Evolutionary conservation across 2,329 filamentous ascomycete species (phyloP).

Genomic region (Penicillium sp.): DNA sequence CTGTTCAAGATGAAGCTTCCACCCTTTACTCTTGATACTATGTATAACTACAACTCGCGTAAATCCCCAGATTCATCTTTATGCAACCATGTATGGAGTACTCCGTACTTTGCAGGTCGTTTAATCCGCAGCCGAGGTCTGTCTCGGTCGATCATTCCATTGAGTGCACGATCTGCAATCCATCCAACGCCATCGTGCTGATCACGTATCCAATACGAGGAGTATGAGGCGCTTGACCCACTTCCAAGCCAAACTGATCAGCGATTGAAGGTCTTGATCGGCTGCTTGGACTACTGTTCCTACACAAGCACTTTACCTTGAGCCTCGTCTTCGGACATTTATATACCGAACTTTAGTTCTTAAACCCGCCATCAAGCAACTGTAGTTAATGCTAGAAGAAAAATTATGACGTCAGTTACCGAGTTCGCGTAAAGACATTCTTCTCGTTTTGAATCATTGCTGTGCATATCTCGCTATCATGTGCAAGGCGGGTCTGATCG

Average conservation of each 20-base stretch:
- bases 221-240: neutral
- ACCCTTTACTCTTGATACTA: no score
- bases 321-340: neutral
- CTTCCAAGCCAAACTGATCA: neutral
- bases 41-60: neutral
- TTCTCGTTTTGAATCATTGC: neutral
- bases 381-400: neutral
- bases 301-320: neutral
- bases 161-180: neutral
- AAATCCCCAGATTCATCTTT: neutral
- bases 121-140: neutral
- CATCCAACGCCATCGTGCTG: neutral
- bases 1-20: no score
- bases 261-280: neutral
- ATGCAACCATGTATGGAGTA: no score
- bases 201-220: neutral
- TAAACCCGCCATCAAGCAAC: neutral
- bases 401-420: neutral
- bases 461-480: neutral
- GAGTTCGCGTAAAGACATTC: neutral
- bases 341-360: neutral
- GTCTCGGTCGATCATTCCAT: neutral
- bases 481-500: slow-evolving; percentile 7
- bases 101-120: neutral
- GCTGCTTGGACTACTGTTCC: neutral